Percentiles rank a stretch among this genome's conserved stretches.
Evolutionary conservation across 2,329 filamentous ascomycete species (phyloP).

Genomic region (Davidsoniella neocaledoniae): DNA sequence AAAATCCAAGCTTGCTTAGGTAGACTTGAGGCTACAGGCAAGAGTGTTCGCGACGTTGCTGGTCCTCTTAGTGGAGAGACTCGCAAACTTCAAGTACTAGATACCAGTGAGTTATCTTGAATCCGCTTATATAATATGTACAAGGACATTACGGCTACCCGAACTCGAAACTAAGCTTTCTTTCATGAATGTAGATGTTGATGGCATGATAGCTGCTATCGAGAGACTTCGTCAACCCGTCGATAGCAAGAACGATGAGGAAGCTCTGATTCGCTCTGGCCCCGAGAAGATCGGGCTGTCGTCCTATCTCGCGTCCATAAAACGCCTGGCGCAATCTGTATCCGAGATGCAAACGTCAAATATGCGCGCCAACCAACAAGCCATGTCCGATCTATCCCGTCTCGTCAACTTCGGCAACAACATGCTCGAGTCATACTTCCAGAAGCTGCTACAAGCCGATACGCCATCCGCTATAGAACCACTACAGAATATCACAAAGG

Average conservation of each 20-base stretch:
- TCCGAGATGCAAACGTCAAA: slow-evolving; percentile 78
- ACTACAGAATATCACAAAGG: slow-evolving; percentile 81
- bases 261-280: slow-evolving; percentile 77
- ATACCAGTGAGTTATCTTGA: slow-evolving; percentile 42
- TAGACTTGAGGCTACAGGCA: slow-evolving; percentile 71
- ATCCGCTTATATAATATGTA: not conserved
- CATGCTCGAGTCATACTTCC: slow-evolving; percentile 72
- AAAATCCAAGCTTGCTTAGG: slow-evolving; percentile 83
- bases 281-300: slow-evolving; percentile 67
- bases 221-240: slow-evolving; percentile 79
- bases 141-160: not conserved
- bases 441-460: slow-evolving; percentile 56
- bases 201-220: slow-evolving; percentile 70
- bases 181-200: slow-evolving; percentile 46
- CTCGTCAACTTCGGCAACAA: slow-evolving; percentile 64
- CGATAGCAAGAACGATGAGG: slow-evolving; percentile 81
- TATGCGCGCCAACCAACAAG: slow-evolving; percentile 77
- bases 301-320: slow-evolving; percentile 77
- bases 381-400: slow-evolving; percentile 60
- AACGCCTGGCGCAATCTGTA: slow-evolving; percentile 74
- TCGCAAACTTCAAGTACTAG: slow-evolving; percentile 71
- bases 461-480: slow-evolving; percentile 73
- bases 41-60: slow-evolving; percentile 80
- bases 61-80: slow-evolving; percentile 89
- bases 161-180: not conserved